These are phyloP conservation scores for Lipomyces orientalis DNA, from an alignment of 805 yeast genomes.

Conservation along the genomic window DNA sequence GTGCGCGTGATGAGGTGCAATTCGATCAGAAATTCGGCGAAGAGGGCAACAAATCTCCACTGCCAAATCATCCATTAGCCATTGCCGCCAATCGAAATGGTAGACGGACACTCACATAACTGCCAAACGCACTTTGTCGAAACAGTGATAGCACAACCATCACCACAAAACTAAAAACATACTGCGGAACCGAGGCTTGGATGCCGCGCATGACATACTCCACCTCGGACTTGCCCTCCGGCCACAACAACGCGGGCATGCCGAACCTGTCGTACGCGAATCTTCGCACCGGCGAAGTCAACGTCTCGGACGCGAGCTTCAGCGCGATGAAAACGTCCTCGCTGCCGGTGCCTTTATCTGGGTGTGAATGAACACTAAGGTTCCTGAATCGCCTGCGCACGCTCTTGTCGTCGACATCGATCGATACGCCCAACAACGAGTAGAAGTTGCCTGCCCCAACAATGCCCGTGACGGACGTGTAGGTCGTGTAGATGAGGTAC, in stretches of 20 bases:
- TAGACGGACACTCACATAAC: slow-evolving; percentile 19
- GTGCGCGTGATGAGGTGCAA: slow-evolving; percentile 39
- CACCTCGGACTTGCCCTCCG: slow-evolving; percentile 16
- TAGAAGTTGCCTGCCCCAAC: slow-evolving; percentile 37
- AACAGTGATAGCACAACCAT: slow-evolving; percentile 34
- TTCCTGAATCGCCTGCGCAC: slow-evolving; percentile 38
- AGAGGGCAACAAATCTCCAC: slow-evolving; percentile 41
- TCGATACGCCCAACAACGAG: slow-evolving; percentile 36
- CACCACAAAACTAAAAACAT: slow-evolving; percentile 28
- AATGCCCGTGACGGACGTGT: slow-evolving; percentile 36
- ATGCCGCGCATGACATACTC: slow-evolving; percentile 28
- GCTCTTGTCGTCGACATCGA: slow-evolving; percentile 32
- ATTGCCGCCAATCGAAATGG: neutral
- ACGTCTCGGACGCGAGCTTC: slow-evolving; percentile 75
- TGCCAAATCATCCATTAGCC: neutral
- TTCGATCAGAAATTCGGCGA: slow-evolving; percentile 37
- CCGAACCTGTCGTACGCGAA: slow-evolving; percentile 85
- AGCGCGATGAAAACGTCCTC: slow-evolving; percentile 54
- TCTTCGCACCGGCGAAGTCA: slow-evolving; percentile 77
- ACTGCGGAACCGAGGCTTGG: slow-evolving; percentile 20
- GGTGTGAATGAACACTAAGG: slow-evolving; percentile 43
- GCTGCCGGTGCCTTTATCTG: slow-evolving; percentile 44
- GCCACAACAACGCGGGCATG: slow-evolving; percentile 70
- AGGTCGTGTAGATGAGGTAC: slow-evolving; percentile 38
- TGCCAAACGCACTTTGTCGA: slow-evolving; percentile 32